Conservation (phyloP, 1,284 basidiomycete genomes). For the Porogramme epimiltina region DNA sequence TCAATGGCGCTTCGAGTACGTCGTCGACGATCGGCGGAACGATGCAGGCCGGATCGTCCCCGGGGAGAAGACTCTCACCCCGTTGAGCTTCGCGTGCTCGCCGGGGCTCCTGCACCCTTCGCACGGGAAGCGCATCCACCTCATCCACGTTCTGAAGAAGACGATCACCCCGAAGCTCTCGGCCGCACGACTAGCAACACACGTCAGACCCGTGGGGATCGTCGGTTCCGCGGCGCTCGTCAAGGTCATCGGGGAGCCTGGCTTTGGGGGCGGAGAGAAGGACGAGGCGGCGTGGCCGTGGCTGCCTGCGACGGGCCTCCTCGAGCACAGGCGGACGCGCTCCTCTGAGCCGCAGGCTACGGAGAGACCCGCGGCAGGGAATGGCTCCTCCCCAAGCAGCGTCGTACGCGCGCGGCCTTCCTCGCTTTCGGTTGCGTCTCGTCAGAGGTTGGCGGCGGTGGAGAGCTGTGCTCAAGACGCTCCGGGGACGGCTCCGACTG, state of each 20-base stretch:
- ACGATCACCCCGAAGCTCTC: constrained; percentile 57
- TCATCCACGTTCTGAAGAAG: constrained; percentile 74
- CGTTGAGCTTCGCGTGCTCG: constrained; percentile 72
- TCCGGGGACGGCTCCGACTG: not conserved
- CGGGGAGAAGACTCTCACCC: constrained; percentile 72
- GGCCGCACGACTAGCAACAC: constrained; percentile 52
- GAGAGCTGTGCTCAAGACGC: not conserved
- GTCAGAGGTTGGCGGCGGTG: not conserved
- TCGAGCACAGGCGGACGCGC: constrained; percentile 14
- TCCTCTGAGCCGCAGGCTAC: constrained; percentile 15
- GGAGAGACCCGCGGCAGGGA: not conserved
- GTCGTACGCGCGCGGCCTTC: constrained; percentile 6
- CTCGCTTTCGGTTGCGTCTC: constrained; percentile 9
- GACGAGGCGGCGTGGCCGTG: not conserved
- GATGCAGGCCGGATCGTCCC: constrained; percentile 42
- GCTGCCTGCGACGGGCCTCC: not conserved
- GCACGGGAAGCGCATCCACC: constrained; percentile 60
- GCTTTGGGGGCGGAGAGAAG: too few species aligned
- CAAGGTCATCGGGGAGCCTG: too few species aligned
- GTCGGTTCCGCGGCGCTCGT: not conserved
- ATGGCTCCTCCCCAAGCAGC: not conserved
- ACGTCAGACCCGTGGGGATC: not conserved
- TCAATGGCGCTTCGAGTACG: constrained; percentile 76
- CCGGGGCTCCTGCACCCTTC: constrained; percentile 63
- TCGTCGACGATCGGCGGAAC: constrained; percentile 45